These are phyloP conservation scores for Cutaneotrichosporon arboriforme DNA, from an alignment of 1,284 basidiomycete species.

Conservation along the genomic window DNA sequence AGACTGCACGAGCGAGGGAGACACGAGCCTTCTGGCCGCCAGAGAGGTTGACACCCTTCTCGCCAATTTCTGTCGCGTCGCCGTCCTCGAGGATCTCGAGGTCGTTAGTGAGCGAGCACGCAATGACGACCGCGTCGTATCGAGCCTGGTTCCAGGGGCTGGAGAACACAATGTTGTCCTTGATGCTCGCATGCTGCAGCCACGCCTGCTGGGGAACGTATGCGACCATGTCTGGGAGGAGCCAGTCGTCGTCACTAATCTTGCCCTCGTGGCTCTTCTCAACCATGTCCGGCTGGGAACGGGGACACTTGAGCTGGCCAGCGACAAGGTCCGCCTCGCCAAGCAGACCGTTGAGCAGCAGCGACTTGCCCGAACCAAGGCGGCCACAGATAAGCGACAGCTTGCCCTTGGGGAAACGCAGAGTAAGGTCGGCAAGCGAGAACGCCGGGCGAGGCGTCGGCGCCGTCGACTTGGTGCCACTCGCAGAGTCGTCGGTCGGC, in stretches of 20 bases:
- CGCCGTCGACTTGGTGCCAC: constrained; percentile 50
- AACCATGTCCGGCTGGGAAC: constrained; percentile 73
- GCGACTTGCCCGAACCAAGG: constrained; percentile 67
- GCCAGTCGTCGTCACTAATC: constrained; percentile 60
- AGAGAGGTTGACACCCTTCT: constrained; percentile 66
- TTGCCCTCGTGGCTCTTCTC: constrained; percentile 51
- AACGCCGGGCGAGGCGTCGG: constrained; percentile 73
- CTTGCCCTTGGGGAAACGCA: constrained; percentile 71
- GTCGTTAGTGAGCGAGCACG: constrained; percentile 72
- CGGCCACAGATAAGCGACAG: constrained; percentile 73
- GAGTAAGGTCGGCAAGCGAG: constrained; percentile 67
- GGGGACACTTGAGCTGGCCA: constrained; percentile 64
- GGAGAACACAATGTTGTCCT: constrained; percentile 89
- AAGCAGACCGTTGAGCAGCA: constrained; percentile 71
- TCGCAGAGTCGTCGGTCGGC: constrained; percentile 60
- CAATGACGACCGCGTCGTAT: constrained; percentile 69
- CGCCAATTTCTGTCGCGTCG: constrained; percentile 64
- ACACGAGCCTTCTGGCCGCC: constrained; percentile 94
- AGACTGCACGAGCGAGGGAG: constrained; percentile 83
- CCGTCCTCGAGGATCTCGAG: constrained; percentile 89
- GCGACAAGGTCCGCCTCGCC: constrained; percentile 82
- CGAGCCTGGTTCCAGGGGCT: constrained; percentile 71
- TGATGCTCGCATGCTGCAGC: constrained; percentile 85
- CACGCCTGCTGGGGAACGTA: constrained; percentile 79
- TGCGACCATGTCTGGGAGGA: constrained; percentile 64